Percentiles rank a stretch among this genome's conserved stretches.
phyloP scores from a whole-genome alignment of 768 basidiomycete species.

The Boletus sensibilis region DNA sequence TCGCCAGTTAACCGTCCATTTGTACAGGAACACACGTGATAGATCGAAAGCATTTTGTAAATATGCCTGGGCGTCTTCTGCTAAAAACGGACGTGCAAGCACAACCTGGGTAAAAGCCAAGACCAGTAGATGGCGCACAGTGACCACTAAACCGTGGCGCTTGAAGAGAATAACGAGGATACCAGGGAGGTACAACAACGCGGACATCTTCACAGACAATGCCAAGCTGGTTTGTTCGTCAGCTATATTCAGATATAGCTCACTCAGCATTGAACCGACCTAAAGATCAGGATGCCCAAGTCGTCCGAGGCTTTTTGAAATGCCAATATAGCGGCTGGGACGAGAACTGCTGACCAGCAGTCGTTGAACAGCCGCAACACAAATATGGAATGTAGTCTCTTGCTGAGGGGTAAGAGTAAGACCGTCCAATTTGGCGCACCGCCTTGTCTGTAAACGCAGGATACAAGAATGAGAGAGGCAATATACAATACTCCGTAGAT shows the following conservation, averaged over 20 bases:
- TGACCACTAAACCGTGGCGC: conserved; percentile 55
- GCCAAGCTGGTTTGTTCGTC: conserved; percentile 38
- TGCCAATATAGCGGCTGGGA: conserved; percentile 66
- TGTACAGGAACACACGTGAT: conserved; percentile 83
- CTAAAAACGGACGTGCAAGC: conserved; percentile 71
- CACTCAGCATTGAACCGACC: conserved; percentile 45
- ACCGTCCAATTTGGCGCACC: conserved; percentile 70
- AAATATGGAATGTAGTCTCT: conserved; percentile 92
- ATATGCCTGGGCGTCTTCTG: conserved; percentile 61
- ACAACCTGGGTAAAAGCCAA: conserved; percentile 47
- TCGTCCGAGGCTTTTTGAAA: conserved; percentile 61
- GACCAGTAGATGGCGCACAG: conserved; percentile 47
- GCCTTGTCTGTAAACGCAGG: conserved; percentile 64
- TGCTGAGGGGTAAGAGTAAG: conserved; percentile 79
- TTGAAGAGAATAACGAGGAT: conserved; percentile 81
- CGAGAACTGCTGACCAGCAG: conserved; percentile 73
- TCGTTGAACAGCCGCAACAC: conserved; percentile 93
- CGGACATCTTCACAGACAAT: conserved; percentile 93
- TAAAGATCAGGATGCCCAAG: conserved; percentile 65
- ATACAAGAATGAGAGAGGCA: conserved; percentile 58
- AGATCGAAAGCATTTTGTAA: conserved; percentile 80
- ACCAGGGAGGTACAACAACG: conserved; percentile 86
- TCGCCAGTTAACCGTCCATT: conserved; percentile 99
- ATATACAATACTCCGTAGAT: conserved; percentile 79
- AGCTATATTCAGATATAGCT: neutral